Evolutionary conservation across 345 rosid genomes (phyloP), one percentile per base, ranked within the genome.

Genomic region (Limnanthes douglasii): DNA sequence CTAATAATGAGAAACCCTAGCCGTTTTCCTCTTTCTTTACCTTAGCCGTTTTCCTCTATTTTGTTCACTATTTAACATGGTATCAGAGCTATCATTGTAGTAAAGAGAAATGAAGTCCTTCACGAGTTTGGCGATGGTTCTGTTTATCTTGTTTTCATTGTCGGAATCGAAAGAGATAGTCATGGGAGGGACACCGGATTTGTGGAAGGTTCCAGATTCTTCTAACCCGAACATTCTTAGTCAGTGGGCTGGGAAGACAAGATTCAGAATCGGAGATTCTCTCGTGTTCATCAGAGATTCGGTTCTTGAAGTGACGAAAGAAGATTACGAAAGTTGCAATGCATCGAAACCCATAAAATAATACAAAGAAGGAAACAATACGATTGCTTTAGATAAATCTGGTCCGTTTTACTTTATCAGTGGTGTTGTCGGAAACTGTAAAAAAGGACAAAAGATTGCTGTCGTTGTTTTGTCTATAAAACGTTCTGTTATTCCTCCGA

Each of bases 371-470:
- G 72, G 77, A 4, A 9, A 59, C 37, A 65, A 72, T n/a, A 60
- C 50, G 54, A 31, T 71, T 12, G 36, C 50, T 28, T 34, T 78
- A 11, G 61, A 57, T 7, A 40, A 33, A 5, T 46, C 70, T 2
- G 92, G 84, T 3, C 38, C 71, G 4, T 51, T 47, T 30, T 74
- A 48, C 58, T 78, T 74, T 65, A 71, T 78, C 11, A 78, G 78
- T 30, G 92, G 92, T 25, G 62, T 63, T 13, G 28, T 51, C 6
- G 71, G 67, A 0, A 57, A 50, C 23, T 71, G 84, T 34, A 45
- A 24, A 34, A 68, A 66, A 3, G 80, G 84, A 6, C 31, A 71
- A 50, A 78, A 71, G 58, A 33, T 76, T 0, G 15, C 31, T 3
- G 42, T 78, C 1, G 64, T 63, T 19, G 83, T 73, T 23, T 31